Evolutionary conservation across 2,329 filamentous ascomycete genomes (phyloP).

Genomic region (Phyllosticta ampelicida): DNA sequence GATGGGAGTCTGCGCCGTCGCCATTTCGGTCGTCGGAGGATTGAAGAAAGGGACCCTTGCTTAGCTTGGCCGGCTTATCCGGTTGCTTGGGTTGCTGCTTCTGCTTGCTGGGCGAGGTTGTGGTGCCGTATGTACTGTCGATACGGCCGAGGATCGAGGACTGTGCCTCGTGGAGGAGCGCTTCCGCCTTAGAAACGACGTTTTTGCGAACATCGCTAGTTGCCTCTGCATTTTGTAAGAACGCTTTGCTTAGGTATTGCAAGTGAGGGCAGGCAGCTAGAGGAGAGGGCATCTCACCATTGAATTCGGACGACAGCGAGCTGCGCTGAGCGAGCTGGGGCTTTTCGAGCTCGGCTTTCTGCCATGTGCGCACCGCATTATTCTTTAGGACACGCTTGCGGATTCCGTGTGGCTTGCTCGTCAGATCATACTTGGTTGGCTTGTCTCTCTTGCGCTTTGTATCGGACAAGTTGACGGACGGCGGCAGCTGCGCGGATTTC

Average conservation of each 20-base stretch:
- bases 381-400: background rate
- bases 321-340: constrained; percentile 13
- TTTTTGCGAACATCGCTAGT: constrained; percentile 19
- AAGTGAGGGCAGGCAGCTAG: background rate
- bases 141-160: constrained; percentile 13
- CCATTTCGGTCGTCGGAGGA: constrained; percentile 4
- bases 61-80: too few relatives aligned
- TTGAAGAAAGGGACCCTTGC: too few relatives aligned
- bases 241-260: too few relatives aligned
- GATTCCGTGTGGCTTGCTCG: constrained; percentile 2
- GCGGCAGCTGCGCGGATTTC: background rate
- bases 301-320: constrained; percentile 20
- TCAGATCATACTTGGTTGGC: background rate
- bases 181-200: constrained; percentile 15
- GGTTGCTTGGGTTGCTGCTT: background rate
- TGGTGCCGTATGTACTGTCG: constrained; percentile 1
- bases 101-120: constrained; percentile 10
- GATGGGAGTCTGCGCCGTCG: background rate
- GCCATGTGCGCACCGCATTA: constrained; percentile 1
- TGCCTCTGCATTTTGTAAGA: constrained; percentile 16
- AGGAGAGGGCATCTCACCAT: constrained; percentile 13
- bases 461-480: background rate
- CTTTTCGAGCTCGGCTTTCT: constrained; percentile 12
- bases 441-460: background rate
- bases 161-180: constrained; percentile 14